A percentile compares a stretch with the other conserved stretches of the same genome.
Evolutionary conservation across 805 yeast genomes (phyloP).

Genomic region (Pichia scutulata): DNA sequence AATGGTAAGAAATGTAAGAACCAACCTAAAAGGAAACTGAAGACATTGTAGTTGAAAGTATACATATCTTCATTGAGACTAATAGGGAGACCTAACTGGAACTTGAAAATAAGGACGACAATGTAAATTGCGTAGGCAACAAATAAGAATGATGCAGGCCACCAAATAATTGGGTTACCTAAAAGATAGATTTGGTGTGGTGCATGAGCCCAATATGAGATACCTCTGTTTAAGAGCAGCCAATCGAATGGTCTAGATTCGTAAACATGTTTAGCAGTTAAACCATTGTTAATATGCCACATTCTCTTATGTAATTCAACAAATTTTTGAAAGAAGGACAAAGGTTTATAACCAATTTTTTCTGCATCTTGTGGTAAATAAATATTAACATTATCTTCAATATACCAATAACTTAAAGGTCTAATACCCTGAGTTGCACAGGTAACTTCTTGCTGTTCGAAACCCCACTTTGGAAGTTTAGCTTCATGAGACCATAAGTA

Average conservation of each 20-base stretch:
- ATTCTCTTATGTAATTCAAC: constrained; percentile 60
- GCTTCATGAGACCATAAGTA: constrained; percentile 68
- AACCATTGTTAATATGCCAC: constrained; percentile 71
- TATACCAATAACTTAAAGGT: constrained; percentile 59
- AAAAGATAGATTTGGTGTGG: constrained; percentile 52
- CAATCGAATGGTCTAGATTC: constrained; percentile 67
- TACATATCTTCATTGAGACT: constrained; percentile 45
- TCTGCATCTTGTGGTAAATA: constrained; percentile 38
- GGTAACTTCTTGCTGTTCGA: constrained; percentile 78
- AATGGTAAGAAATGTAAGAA: constrained; percentile 64
- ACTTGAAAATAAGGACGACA: constrained; percentile 42
- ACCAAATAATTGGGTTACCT: constrained; percentile 80
- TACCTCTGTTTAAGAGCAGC: constrained; percentile 73
- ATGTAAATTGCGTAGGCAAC: constrained; percentile 42
- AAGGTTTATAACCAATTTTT: constrained; percentile 44
- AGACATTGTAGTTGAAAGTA: constrained; percentile 57
- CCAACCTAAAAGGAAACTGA: constrained; percentile 66
- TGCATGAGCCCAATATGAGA: constrained; percentile 67
- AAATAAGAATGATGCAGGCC: constrained; percentile 53
- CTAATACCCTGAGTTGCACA: constrained; percentile 65
- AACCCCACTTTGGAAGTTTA: constrained; percentile 77
- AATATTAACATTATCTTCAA: constrained; percentile 59
- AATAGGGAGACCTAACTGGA: constrained; percentile 50
- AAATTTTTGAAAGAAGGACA: constrained; percentile 51
- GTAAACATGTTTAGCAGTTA: constrained; percentile 62